Conservation (phyloP, 306 rosid species). For the Luffa aegyptiaca region DNA sequence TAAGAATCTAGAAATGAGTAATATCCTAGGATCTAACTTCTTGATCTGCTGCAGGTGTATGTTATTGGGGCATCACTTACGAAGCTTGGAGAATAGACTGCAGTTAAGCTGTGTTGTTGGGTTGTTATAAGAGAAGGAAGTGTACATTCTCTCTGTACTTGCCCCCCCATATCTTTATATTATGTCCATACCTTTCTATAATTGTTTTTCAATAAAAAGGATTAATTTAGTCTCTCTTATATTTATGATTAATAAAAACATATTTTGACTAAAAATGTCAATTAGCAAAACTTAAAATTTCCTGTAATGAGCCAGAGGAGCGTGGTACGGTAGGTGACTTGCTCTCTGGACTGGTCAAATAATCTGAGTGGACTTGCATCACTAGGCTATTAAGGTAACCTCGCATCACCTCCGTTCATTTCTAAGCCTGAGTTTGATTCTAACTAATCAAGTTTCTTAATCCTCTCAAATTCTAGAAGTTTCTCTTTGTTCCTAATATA, state of each 20-base stretch:
- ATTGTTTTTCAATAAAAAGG: background rate
- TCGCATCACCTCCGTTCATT: background rate
- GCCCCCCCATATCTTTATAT: constrained; percentile 1
- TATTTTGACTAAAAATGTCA: background rate
- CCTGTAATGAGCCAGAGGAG: background rate
- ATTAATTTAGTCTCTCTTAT: background rate
- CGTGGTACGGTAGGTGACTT: background rate
- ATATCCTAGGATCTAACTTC: background rate
- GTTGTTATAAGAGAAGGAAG: constrained; percentile 43
- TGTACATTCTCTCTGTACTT: constrained; percentile 48
- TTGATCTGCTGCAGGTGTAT: constrained; percentile 64
- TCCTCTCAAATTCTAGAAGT: background rate
- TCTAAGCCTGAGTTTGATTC: background rate
- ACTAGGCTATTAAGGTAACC: background rate
- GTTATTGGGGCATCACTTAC: constrained; percentile 91
- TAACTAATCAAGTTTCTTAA: background rate
- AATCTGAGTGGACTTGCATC: background rate
- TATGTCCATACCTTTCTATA: constrained; percentile 8
- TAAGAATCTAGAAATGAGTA: background rate
- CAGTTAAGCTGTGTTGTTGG: constrained; percentile 90
- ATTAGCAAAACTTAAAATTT: background rate
- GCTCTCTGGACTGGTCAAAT: background rate
- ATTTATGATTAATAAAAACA: background rate
- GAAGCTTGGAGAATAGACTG: constrained; percentile 95
- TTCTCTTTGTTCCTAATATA: background rate